Base-by-base conservation (phyloP, 306 rosid genomes). In the Arachis stenosperma region DNA sequence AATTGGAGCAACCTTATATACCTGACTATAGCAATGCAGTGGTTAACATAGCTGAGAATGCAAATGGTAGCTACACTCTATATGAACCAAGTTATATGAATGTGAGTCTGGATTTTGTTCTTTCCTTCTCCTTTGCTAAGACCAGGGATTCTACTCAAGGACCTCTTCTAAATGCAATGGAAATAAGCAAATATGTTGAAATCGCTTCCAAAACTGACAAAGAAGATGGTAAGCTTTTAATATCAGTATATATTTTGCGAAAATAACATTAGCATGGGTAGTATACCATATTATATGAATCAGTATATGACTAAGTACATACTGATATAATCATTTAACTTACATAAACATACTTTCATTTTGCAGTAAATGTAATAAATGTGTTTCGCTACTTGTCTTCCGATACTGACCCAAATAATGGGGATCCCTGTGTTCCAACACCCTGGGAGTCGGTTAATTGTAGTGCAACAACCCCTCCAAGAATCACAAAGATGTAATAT, bases 71-170 rank as follows among this genome's bases (percentile, higher is more conserved):
- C 76, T 93, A 84, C 85, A 90, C 86, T 56, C 97, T 93, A 81
- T 93, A 93, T 75, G 98, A 93, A 77, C 98, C 97, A 27, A 93
- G 98, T 78, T 93, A 93, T 79, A 90, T 93, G 97, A 93, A 90
- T 75, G 97, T 88, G 79, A 87, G 84, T 69, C 73, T 93, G 75
- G 84, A 89, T 12, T 93, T 90, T 64, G 97, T 93, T 81, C 90
- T 93, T 63, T 84, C 96, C 1, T 93, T 93, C 83, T 80, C 92
- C 67, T 93, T 90, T 48, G 86, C 33, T 55, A 86, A 70, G 89
- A 93, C 98, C 62, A 76, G 78, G 27, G 97, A 89, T 82, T 93
- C 98, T 14, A 84, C 90, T 51, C 81, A 53, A 73, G 98, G 98
- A 41, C 98, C 98, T 2, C 88, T 93, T 50, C 67, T 93, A 29